A percentile compares a stretch with the other conserved stretches of the same genome.
Conservation (phyloP, 2,329 filamentous ascomycete genomes). For the Apiospora arundinis region DNA sequence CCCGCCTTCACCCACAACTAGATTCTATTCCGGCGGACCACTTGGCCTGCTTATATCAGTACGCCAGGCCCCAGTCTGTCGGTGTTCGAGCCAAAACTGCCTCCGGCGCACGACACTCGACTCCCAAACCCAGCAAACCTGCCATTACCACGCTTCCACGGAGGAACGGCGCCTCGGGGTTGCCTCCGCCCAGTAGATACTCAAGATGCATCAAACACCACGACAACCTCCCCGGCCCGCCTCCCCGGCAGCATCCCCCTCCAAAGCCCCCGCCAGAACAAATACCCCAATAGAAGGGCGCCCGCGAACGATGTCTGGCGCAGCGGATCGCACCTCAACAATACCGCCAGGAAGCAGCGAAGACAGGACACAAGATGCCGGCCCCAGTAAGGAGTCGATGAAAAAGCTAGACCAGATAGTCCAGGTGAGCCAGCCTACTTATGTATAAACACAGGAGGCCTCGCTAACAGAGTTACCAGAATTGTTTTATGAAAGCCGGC, state of each 20-base stretch:
- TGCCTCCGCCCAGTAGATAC: constrained; percentile 27
- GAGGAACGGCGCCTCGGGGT: constrained; percentile 19
- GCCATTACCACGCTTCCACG: constrained; percentile 12
- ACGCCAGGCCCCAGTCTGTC: not conserved
- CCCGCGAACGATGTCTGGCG: constrained; percentile 52
- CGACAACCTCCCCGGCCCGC: constrained; percentile 75
- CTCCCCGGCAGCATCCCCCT: constrained; percentile 74
- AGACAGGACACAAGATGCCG: constrained; percentile 44
- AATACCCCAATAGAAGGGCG: constrained; percentile 76
- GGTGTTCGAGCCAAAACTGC: not conserved
- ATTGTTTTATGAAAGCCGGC: constrained; percentile 89
- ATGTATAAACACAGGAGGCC: not conserved
- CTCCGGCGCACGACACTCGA: not conserved
- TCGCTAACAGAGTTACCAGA: constrained; percentile 60
- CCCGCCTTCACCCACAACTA: constrained; percentile 8
- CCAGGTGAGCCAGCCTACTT: constrained; percentile 64
- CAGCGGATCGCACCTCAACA: constrained; percentile 45
- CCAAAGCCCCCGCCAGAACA: constrained; percentile 73
- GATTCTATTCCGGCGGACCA: not conserved
- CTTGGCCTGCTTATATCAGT: not conserved
- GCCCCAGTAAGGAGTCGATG: constrained; percentile 69
- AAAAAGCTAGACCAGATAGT: constrained; percentile 92
- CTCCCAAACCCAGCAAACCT: constrained; percentile 21
- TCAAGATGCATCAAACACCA: constrained; percentile 87
- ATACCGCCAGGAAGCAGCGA: constrained; percentile 55